Evolutionary conservation across 2,329 filamentous ascomycete species (phyloP).

Genomic region (Laburnicola sp.): DNA sequence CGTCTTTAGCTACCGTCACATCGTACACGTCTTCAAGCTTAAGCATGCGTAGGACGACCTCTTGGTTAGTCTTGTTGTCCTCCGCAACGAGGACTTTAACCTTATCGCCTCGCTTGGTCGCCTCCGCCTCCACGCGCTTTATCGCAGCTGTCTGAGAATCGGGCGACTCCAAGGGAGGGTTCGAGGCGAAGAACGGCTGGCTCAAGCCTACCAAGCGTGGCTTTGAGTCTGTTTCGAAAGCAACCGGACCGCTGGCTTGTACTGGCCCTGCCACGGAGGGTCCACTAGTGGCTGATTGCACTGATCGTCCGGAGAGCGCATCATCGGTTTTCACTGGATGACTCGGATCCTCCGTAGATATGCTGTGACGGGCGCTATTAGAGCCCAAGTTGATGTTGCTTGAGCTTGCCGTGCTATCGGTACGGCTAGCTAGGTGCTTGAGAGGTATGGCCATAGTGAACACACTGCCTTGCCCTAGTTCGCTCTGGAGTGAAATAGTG

Average conservation of each 20-base stretch:
- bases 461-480: conserved; percentile 72
- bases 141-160: conserved; percentile 68
- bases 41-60: conserved; percentile 62
- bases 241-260: conserved; percentile 33
- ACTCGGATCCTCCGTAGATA: conserved; percentile 30
- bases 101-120: conserved; percentile 59
- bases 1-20: conserved; percentile 76
- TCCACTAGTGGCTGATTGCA: conserved; percentile 35
- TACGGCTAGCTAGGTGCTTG: conserved; percentile 71
- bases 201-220: conserved; percentile 81
- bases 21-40: conserved; percentile 82
- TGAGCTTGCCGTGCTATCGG: conserved; percentile 54
- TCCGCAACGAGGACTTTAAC: conserved; percentile 86
- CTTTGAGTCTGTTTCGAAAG: conserved; percentile 64
- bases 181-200: conserved; percentile 73
- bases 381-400: conserved; percentile 34
- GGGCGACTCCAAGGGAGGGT: conserved; percentile 53
- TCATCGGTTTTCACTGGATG: conserved; percentile 34
- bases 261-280: conserved; percentile 22
- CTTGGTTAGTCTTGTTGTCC: conserved; percentile 61
- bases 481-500: conserved; percentile 70
- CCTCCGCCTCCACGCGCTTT: conserved; percentile 66
- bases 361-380: conserved; percentile 29
- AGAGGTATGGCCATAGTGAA: conserved; percentile 85
- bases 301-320: conserved; percentile 33